phyloP scores from a whole-genome alignment of 768 basidiomycete species.

The Tylopilus sp. region DNA sequence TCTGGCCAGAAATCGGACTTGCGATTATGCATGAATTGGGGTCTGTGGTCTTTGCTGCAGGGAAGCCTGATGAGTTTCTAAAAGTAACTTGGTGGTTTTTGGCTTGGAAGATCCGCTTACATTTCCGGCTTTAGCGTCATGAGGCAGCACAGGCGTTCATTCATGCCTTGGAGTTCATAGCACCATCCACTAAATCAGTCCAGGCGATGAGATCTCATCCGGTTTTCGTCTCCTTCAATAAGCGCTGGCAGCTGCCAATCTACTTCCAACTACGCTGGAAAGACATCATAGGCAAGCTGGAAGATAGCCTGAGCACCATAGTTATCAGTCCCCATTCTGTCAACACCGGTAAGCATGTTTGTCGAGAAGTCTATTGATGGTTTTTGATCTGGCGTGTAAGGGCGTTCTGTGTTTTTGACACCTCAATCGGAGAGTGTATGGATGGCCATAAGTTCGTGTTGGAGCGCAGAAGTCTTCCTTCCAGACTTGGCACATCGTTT shows the following conservation, averaged over 20 bases:
- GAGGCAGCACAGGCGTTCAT: slow-evolving; percentile 82
- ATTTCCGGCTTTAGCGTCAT: slow-evolving; percentile 57
- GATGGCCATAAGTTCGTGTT: slow-evolving; percentile 73
- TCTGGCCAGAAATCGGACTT: too few relatives aligned
- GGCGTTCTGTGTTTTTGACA: slow-evolving; percentile 44
- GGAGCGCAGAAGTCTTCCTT: slow-evolving; percentile 85
- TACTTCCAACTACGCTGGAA: slow-evolving; percentile 98
- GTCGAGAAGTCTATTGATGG: neutral
- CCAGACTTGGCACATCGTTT: slow-evolving; percentile 80
- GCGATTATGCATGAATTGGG: slow-evolving; percentile 87
- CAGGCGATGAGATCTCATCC: slow-evolving; percentile 70
- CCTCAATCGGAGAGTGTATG: slow-evolving; percentile 66
- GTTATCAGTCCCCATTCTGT: slow-evolving; percentile 37
- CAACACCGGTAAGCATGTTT: slow-evolving; percentile 38
- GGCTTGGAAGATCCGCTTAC: neutral
- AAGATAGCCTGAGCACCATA: slow-evolving; percentile 54
- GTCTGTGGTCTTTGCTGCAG: slow-evolving; percentile 80
- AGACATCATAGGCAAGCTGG: slow-evolving; percentile 77
- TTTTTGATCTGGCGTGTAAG: slow-evolving; percentile 13
- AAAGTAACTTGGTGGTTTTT: slow-evolving; percentile 47
- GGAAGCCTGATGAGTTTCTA: slow-evolving; percentile 85
- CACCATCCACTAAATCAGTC: slow-evolving; percentile 70
- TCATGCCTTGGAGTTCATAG: slow-evolving; percentile 73
- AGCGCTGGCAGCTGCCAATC: slow-evolving; percentile 92
- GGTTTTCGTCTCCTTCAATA: slow-evolving; percentile 67